A percentile compares a stretch with the other conserved stretches of the same genome.
Evolutionary conservation across 441 rosid genomes (phyloP).

Genomic region (Adansonia grandidieri): DNA sequence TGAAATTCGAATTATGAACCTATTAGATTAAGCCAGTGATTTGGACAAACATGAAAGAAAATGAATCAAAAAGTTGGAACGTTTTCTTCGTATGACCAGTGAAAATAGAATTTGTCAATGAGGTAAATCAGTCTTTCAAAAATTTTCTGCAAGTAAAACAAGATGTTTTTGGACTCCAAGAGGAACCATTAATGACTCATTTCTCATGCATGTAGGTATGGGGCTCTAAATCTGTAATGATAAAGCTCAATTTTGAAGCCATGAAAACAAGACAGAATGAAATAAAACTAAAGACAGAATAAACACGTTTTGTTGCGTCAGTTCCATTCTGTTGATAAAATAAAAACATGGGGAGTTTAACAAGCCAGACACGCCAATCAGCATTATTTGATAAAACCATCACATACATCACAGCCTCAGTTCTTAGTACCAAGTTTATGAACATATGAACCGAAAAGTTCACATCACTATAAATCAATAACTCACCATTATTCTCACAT

Average conservation of each 20-base stretch:
- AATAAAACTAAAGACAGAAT: neutral
- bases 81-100: neutral
- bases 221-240: neutral
- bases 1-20: too few relatives aligned
- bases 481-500: neutral
- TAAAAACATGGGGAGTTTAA: neutral
- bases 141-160: neutral
- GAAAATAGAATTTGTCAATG: neutral
- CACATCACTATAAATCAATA: neutral
- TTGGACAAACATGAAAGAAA: neutral
- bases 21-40: neutral
- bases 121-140: too few relatives aligned
- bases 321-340: neutral
- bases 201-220: too few relatives aligned
- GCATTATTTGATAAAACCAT: neutral
- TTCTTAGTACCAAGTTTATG: neutral
- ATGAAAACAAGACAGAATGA: conserved; percentile 12
- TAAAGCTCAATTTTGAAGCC: neutral
- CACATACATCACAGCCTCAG: neutral
- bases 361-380: neutral
- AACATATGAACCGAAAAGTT: neutral
- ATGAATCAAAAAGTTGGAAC: neutral
- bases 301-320: neutral
- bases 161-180: neutral
- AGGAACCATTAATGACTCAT: too few relatives aligned